Conservation (phyloP, 805 yeast genomes). For the Starmerella sp. region DNA sequence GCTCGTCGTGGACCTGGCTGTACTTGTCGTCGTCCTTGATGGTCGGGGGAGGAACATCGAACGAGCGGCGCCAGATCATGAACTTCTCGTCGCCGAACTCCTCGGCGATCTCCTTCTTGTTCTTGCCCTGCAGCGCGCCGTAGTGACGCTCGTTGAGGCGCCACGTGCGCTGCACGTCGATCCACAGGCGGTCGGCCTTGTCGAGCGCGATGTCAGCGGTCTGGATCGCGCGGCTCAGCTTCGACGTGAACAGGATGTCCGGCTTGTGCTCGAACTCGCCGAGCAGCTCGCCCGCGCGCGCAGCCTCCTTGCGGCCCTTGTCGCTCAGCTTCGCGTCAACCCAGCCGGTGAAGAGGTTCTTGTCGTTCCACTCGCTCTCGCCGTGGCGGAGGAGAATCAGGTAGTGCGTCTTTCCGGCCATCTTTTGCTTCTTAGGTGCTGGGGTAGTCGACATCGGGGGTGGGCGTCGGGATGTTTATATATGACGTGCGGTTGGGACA, state of each 20-base stretch:
- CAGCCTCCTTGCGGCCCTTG: slow-evolving; percentile 81
- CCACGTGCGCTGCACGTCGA: slow-evolving; percentile 92
- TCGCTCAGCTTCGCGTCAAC: slow-evolving; percentile 83
- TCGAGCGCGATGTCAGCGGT: slow-evolving; percentile 92
- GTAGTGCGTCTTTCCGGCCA: slow-evolving; percentile 34
- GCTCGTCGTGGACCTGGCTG: slow-evolving; percentile 75
- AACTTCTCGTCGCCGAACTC: slow-evolving; percentile 83
- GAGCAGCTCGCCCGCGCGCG: slow-evolving; percentile 83
- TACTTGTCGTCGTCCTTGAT: slow-evolving; percentile 67
- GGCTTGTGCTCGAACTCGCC: slow-evolving; percentile 77
- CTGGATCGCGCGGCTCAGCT: slow-evolving; percentile 88
- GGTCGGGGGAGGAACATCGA: slow-evolving; percentile 90
- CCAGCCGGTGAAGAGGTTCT: slow-evolving; percentile 98
- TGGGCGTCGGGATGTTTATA: neutral
- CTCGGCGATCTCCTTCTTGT: slow-evolving; percentile 86
- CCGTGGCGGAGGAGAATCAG: slow-evolving; percentile 96
- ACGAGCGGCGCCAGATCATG: slow-evolving; percentile 96
- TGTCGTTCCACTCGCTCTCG: slow-evolving; percentile 97
- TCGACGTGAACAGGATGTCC: slow-evolving; percentile 82
- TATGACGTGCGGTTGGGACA: neutral
- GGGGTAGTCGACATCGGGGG: slow-evolving; percentile 5
- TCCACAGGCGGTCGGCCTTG: slow-evolving; percentile 75
- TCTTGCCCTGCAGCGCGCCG: slow-evolving; percentile 98
- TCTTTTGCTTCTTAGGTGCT: slow-evolving; percentile 10
- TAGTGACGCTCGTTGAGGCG: slow-evolving; percentile 98